Conservation (phyloP, 257 asterid genomes). For the Jaltomata sinuosa region DNA sequence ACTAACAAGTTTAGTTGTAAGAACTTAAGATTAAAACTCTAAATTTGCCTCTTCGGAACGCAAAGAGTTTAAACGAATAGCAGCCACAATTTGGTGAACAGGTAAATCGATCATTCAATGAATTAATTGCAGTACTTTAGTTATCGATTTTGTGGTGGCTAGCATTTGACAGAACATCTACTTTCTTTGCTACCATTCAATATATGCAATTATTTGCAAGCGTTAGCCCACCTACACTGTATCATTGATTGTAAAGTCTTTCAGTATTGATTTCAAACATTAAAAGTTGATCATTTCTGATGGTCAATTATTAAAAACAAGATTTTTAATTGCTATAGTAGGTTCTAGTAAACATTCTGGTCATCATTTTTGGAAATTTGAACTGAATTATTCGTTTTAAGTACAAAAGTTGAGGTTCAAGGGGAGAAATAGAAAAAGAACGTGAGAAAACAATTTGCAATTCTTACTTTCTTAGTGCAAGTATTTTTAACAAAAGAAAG, state of each 20-base stretch:
- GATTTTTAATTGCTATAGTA: neutral
- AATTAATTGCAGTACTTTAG: neutral
- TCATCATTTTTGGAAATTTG: neutral
- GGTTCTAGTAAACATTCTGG: neutral
- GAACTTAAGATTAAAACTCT: neutral
- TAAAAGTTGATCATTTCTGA: neutral
- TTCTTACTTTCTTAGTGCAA: no score
- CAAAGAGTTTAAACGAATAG: neutral
- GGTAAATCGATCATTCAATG: neutral
- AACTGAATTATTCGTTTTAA: neutral
- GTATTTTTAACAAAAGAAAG: no score
- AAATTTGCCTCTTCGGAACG: neutral
- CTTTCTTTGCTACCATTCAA: neutral
- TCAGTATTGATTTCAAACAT: neutral
- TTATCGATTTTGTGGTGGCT: constrained; percentile 4
- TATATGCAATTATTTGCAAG: neutral
- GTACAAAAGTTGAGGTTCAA: neutral
- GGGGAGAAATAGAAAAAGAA: neutral
- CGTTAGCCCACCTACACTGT: neutral
- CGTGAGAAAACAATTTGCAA: no score
- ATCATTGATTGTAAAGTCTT: neutral
- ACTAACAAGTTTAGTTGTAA: neutral
- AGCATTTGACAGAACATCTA: neutral
- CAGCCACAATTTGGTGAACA: neutral
- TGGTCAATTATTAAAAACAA: neutral